phyloP scores from a whole-genome alignment of 805 yeast genomes.

The Saccharomyces kudriavzevii region DNA sequence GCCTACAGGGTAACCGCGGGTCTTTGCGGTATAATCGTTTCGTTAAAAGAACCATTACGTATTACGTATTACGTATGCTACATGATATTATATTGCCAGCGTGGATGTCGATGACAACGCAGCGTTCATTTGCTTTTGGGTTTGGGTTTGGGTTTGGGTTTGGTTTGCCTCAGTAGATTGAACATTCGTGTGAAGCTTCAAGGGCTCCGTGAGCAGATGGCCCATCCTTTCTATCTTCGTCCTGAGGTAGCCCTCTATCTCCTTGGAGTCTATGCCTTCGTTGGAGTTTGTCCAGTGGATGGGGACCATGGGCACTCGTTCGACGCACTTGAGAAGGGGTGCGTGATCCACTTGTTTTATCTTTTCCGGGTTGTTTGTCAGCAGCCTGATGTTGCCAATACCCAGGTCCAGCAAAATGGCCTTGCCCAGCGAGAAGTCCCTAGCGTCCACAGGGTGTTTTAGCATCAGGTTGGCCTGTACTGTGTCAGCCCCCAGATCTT shows the following conservation, averaged over 20 bases:
- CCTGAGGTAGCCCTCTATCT: slow-evolving; percentile 85
- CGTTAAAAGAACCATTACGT: neutral
- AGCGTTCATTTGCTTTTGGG: neutral
- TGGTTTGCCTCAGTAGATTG: neutral
- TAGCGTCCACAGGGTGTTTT: slow-evolving; percentile 96
- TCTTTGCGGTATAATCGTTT: neutral
- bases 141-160: neutral
- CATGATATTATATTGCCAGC: slow-evolving; percentile 2
- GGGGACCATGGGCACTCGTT: slow-evolving; percentile 96
- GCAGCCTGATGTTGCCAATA: slow-evolving; percentile 56
- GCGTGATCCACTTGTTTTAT: slow-evolving; percentile 90
- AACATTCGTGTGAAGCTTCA: slow-evolving; percentile 22
- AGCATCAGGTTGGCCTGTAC: slow-evolving; percentile 89
- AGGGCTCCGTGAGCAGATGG: slow-evolving; percentile 58
- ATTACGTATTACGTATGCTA: neutral
- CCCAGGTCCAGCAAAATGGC: slow-evolving; percentile 84
- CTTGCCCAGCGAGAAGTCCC: slow-evolving; percentile 88
- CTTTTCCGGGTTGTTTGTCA: slow-evolving; percentile 95
- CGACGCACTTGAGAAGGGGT: slow-evolving; percentile 63
- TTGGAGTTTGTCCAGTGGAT: slow-evolving; percentile 65
- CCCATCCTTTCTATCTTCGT: slow-evolving; percentile 98
- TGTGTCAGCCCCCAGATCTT: slow-evolving; percentile 97
- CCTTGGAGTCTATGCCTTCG: slow-evolving; percentile 72
- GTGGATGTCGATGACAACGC: slow-evolving; percentile 3
- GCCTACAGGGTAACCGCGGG: neutral